phyloP scores from a whole-genome alignment of 2,329 filamentous ascomycete species.

The Cladosporium velox region DNA sequence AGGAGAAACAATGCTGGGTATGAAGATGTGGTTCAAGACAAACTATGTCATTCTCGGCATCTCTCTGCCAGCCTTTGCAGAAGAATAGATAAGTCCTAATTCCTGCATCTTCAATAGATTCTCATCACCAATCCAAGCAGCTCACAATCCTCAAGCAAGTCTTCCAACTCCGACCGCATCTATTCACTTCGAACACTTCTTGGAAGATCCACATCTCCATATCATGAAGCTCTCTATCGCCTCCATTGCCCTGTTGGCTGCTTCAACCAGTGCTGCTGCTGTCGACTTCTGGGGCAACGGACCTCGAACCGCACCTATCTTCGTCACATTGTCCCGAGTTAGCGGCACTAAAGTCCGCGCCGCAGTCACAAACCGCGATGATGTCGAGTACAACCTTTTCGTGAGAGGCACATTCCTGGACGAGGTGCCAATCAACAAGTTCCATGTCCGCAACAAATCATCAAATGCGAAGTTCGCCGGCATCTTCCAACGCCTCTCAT shows the following conservation, averaged over 20 bases:
- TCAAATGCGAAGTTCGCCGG: slow-evolving; percentile 50
- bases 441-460: slow-evolving; percentile 10
- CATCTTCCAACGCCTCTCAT: slow-evolving; percentile 54
- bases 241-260: slow-evolving; percentile 22
- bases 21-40: slow-evolving; percentile 17
- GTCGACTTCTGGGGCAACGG: slow-evolving; percentile 27
- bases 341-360: slow-evolving; percentile 31
- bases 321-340: slow-evolving; percentile 25
- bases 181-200: neutral
- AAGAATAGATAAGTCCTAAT: slow-evolving; percentile 9
- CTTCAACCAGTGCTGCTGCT: slow-evolving; percentile 23
- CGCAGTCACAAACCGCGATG: slow-evolving; percentile 30
- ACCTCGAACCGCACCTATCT: slow-evolving; percentile 25
- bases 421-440: slow-evolving; percentile 21
- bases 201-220: neutral
- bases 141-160: neutral
- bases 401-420: slow-evolving; percentile 33
- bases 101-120: neutral
- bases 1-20: slow-evolving; percentile 21
- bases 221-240: slow-evolving; percentile 19
- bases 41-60: slow-evolving; percentile 10
- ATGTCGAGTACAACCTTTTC: slow-evolving; percentile 32
- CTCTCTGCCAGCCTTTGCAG: slow-evolving; percentile 11
- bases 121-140: neutral
- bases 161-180: neutral